Conservation (phyloP, 805 yeast genomes). For the Monosporozyma aerobia region DNA sequence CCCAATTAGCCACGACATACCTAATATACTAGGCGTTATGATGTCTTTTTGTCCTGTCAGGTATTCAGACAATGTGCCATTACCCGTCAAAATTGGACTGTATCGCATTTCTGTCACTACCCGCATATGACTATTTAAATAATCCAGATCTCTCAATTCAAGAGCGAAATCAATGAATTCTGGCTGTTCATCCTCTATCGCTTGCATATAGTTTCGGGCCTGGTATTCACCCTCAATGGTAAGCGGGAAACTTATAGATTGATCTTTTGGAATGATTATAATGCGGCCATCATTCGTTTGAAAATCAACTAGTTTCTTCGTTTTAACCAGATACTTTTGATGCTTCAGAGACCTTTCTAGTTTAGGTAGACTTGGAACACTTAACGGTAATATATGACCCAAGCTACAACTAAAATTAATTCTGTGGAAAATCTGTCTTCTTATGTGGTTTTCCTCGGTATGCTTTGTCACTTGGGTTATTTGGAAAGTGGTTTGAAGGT, state of each 20-base stretch:
- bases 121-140: slow-evolving; percentile 25
- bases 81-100: slow-evolving; percentile 31
- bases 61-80: slow-evolving; percentile 24
- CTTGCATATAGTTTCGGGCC: slow-evolving; percentile 23
- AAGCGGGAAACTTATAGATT: slow-evolving; percentile 18
- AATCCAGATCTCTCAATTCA: slow-evolving; percentile 32
- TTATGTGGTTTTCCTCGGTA: slow-evolving; percentile 14
- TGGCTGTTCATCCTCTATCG: slow-evolving; percentile 16
- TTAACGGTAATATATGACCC: slow-evolving; percentile 15
- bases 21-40: slow-evolving; percentile 18
- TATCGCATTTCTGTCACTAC: slow-evolving; percentile 28
- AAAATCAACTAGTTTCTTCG: slow-evolving; percentile 14
- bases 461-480: slow-evolving; percentile 28
- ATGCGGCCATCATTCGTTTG: slow-evolving; percentile 16
- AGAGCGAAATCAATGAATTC: slow-evolving; percentile 32
- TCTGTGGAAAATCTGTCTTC: slow-evolving; percentile 14
- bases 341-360: slow-evolving; percentile 16
- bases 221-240: slow-evolving; percentile 16
- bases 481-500: slow-evolving; percentile 35
- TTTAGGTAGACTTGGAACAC: slow-evolving; percentile 13
- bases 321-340: slow-evolving; percentile 13
- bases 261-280: slow-evolving; percentile 18
- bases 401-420: slow-evolving; percentile 17
- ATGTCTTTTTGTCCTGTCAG: slow-evolving; percentile 23
- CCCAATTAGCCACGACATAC: slow-evolving; percentile 35